A percentile compares a stretch with the other conserved stretches of the same genome.
phyloP scores from a whole-genome alignment of 768 basidiomycete species.

The Agrocybe chaxingu region DNA sequence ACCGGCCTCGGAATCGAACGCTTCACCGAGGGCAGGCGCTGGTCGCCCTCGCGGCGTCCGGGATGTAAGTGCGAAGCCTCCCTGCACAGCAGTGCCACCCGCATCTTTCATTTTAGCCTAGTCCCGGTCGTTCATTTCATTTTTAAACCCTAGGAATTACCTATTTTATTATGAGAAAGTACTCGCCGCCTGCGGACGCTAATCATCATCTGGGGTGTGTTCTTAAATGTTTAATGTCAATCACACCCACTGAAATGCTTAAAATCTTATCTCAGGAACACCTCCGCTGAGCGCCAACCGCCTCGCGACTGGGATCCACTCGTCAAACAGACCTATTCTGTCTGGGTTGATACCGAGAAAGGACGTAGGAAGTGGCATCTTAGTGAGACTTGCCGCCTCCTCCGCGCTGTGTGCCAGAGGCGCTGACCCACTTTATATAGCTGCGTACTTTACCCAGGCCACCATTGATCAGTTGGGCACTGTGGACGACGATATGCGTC shows the following conservation, averaged over 20 bases:
- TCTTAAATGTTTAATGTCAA: conserved; percentile 4
- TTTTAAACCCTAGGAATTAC: conserved; percentile 56
- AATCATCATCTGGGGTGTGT: conserved; percentile 40
- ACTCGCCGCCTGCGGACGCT: conserved; percentile 43
- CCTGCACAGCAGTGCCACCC: not conserved
- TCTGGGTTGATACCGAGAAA: conserved; percentile 63
- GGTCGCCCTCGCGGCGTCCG: conserved; percentile 84
- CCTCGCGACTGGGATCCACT: conserved; percentile 64
- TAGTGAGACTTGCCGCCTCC: conserved; percentile 41
- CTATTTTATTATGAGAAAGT: conserved; percentile 84
- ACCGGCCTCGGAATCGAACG: conserved; percentile 81
- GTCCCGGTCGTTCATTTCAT: conserved; percentile 8
- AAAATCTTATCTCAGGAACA: conserved; percentile 16
- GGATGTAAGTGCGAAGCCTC: conserved; percentile 49
- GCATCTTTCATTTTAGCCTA: conserved; percentile 2
- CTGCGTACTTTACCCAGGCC: conserved; percentile 79
- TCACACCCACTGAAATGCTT: conserved; percentile 5
- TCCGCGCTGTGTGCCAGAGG: conserved; percentile 8
- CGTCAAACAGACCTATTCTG: conserved; percentile 84
- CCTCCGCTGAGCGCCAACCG: conserved; percentile 42
- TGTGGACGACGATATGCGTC: conserved; percentile 61
- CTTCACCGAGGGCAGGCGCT: conserved; percentile 80
- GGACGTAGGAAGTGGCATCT: conserved; percentile 81
- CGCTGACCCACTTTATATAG: conserved; percentile 31
- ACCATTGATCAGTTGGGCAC: conserved; percentile 70